A percentile compares a stretch with the other conserved stretches of the same genome.
phyloP scores from a whole-genome alignment of 371 early-diverging fungal genomes.

The Mucor indicus region DNA sequence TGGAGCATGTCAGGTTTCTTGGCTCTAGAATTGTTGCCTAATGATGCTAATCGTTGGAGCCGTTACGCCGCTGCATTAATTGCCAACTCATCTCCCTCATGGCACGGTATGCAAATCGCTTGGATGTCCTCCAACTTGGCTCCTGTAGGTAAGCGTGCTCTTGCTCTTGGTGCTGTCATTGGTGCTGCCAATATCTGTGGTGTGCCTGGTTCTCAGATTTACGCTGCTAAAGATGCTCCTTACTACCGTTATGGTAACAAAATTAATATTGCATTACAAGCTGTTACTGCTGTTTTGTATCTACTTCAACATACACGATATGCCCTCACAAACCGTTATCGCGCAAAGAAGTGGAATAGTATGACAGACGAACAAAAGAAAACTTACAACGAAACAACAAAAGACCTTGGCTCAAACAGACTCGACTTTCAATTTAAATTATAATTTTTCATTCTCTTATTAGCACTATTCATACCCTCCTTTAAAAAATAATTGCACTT shows the following conservation, averaged over 20 bases:
- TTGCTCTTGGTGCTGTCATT: conserved; percentile 24
- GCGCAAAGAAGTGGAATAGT: conserved; percentile 23
- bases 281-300: conserved; percentile 14
- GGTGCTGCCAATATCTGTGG: conserved; percentile 26
- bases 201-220: conserved; percentile 25
- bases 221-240: conserved; percentile 29
- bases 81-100: conserved; percentile 26
- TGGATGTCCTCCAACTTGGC: conserved; percentile 31
- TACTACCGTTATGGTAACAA: conserved; percentile 31
- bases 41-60: conserved; percentile 32
- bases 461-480: too few relatives aligned
- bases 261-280: conserved; percentile 19
- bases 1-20: conserved; percentile 43
- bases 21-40: conserved; percentile 38
- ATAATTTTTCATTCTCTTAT: conserved; percentile 2
- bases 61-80: conserved; percentile 24
- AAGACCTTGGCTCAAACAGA: conserved; percentile 29
- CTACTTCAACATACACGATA: conserved; percentile 23
- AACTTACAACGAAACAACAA: conserved; percentile 22
- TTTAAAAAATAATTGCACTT: too few relatives aligned
- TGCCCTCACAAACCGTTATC: conserved; percentile 21
- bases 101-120: conserved; percentile 47
- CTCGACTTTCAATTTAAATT: conserved; percentile 31
- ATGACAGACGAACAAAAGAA: conserved; percentile 26
- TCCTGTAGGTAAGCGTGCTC: conserved; percentile 23